These are phyloP conservation scores for Blastobotrys indianensis DNA, from an alignment of 1,139 yeast species.

Conservation along the genomic window DNA sequence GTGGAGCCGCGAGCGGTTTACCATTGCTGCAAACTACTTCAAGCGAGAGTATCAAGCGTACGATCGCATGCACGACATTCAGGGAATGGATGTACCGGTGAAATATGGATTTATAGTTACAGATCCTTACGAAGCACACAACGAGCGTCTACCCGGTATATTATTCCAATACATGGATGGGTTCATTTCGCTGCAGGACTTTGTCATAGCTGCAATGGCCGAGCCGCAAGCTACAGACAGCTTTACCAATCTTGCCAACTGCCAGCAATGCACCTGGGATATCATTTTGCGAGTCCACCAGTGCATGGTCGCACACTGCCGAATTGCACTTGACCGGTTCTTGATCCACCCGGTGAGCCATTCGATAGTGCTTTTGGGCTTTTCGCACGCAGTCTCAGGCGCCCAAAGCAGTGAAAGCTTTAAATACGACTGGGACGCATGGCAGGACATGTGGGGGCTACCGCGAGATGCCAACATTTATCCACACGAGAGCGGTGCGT, in stretches of 20 bases:
- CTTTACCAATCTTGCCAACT: background rate
- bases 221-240: background rate
- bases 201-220: constrained; percentile 12
- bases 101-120: constrained; percentile 14
- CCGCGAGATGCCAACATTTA: background rate
- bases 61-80: constrained; percentile 15
- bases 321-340: constrained; percentile 6
- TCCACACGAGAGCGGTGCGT: no score
- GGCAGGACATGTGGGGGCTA: constrained; percentile 2
- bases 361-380: constrained; percentile 13
- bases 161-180: constrained; percentile 17
- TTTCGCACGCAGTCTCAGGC: constrained; percentile 3
- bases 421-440: constrained; percentile 4
- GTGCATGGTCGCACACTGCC: no score
- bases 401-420: background rate
- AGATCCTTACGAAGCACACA: constrained; percentile 19
- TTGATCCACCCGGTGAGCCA: constrained; percentile 11
- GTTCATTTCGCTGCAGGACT: constrained; percentile 11
- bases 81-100: constrained; percentile 20
- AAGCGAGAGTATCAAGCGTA: constrained; percentile 14
- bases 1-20: background rate
- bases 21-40: background rate
- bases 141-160: constrained; percentile 16
- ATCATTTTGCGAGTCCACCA: no score
- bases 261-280: no score